phyloP scores from a whole-genome alignment of 2,329 filamentous ascomycete genomes.

The Cladosporium austrohemisphaericum region DNA sequence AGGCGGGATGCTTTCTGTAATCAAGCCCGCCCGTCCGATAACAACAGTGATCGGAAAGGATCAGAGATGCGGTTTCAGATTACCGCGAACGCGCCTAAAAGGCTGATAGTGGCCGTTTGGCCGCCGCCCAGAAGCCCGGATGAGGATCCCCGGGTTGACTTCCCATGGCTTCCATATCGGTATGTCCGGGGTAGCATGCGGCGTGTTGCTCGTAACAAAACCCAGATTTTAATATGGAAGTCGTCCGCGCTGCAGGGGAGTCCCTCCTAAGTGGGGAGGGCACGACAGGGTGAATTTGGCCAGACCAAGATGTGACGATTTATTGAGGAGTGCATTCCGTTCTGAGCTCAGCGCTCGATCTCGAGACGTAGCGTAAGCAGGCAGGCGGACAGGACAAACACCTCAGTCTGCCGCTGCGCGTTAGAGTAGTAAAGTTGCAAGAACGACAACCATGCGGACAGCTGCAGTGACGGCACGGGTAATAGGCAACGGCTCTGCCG shows the following conservation, averaged over 20 bases:
- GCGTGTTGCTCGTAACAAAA: constrained; percentile 1
- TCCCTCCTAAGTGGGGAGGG: not conserved
- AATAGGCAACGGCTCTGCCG: not conserved
- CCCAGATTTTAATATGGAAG: constrained; percentile 7
- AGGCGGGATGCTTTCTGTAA: too few species aligned
- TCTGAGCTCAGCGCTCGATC: not conserved
- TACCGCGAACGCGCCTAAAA: constrained; percentile 6
- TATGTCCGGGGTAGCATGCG: constrained; percentile 5
- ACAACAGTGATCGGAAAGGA: not conserved
- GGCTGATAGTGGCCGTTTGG: constrained; percentile 2
- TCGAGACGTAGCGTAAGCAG: not conserved
- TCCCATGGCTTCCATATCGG: not conserved
- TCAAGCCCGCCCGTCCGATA: too few species aligned
- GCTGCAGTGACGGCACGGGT: constrained; percentile 2
- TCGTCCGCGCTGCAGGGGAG: not conserved
- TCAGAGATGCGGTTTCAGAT: constrained; percentile 2
- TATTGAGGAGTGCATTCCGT: not conserved
- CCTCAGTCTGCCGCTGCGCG: too few species aligned
- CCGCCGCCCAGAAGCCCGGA: constrained; percentile 7
- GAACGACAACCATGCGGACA: not conserved
- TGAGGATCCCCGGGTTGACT: not conserved
- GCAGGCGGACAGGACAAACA: not conserved
- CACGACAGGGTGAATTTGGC: not conserved
- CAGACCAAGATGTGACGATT: not conserved
- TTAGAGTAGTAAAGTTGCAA: too few species aligned